Evolutionary conservation across 2,329 filamentous ascomycete genomes (phyloP).

Genomic region (Aspergillus novofumigatus): DNA sequence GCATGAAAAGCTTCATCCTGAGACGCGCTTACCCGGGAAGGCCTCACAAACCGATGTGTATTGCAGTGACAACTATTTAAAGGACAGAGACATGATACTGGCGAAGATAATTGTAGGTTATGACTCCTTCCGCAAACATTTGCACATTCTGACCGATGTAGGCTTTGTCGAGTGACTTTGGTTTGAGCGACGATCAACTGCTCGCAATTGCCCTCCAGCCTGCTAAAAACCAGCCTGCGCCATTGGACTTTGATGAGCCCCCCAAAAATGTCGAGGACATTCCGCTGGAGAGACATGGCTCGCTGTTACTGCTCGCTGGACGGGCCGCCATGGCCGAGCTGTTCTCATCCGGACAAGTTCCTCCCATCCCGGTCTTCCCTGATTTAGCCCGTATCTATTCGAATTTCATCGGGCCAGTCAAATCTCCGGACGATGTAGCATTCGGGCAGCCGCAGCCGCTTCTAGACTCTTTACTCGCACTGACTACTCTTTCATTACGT

Average conservation of each 20-base stretch:
- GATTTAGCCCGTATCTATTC: conserved; percentile 49
- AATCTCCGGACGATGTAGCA: conserved; percentile 32
- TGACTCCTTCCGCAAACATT: neutral
- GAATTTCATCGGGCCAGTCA: conserved; percentile 48
- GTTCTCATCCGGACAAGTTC: conserved; percentile 41
- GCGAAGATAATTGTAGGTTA: conserved; percentile 50
- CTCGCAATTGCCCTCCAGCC: conserved; percentile 41
- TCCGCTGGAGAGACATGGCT: conserved; percentile 53
- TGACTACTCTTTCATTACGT: conserved; percentile 49
- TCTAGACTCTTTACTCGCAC: conserved; percentile 51
- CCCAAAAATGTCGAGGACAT: conserved; percentile 51
- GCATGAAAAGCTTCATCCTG: conserved; percentile 55
- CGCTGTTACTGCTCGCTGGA: conserved; percentile 52
- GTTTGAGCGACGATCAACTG: conserved; percentile 46
- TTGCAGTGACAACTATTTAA: conserved; percentile 45
- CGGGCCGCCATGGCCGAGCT: conserved; percentile 47
- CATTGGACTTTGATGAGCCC: conserved; percentile 52
- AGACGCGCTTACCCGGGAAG: conserved; percentile 47
- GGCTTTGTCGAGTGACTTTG: conserved; percentile 53
- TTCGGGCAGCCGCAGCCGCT: conserved; percentile 50
- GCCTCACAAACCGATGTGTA: conserved; percentile 51
- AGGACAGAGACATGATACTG: conserved; percentile 52
- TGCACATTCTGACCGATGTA: conserved; percentile 15
- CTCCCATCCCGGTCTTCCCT: conserved; percentile 48
- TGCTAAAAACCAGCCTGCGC: conserved; percentile 37